Conservation (phyloP, 202 grass and related monocot species). For the Panicum virgatum region DNA sequence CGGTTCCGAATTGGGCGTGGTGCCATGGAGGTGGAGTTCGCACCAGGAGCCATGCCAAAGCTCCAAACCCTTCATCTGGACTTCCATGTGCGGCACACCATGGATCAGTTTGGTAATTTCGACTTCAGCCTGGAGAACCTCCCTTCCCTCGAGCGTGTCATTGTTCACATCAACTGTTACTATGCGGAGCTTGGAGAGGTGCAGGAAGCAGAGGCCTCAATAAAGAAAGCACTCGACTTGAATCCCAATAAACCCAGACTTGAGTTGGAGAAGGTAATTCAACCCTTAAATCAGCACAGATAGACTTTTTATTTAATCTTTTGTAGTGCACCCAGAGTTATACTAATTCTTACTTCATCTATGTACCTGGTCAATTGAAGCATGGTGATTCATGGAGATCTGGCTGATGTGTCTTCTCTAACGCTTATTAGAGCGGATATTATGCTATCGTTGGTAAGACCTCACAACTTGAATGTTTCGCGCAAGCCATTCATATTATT, state of each 20-base stretch:
- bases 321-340: neutral
- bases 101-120: neutral
- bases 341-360: neutral
- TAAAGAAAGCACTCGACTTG: neutral
- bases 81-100: neutral
- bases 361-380: neutral
- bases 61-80: neutral
- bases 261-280: neutral
- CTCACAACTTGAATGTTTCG: no score
- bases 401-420: neutral
- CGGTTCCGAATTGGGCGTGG: neutral
- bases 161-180: neutral
- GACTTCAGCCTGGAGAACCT: neutral
- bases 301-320: neutral
- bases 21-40: conserved; percentile 12
- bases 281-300: no score
- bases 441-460: no score
- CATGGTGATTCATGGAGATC: neutral
- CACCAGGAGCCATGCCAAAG: neutral
- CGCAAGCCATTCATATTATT: no score
- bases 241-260: neutral
- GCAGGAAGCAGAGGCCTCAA: neutral
- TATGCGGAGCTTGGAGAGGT: neutral
- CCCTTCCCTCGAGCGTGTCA: neutral
- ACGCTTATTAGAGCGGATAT: neutral